These are phyloP conservation scores for Obelidium mucronatum DNA, from an alignment of 192 early-diverging fungal species.

Conservation along the genomic window DNA sequence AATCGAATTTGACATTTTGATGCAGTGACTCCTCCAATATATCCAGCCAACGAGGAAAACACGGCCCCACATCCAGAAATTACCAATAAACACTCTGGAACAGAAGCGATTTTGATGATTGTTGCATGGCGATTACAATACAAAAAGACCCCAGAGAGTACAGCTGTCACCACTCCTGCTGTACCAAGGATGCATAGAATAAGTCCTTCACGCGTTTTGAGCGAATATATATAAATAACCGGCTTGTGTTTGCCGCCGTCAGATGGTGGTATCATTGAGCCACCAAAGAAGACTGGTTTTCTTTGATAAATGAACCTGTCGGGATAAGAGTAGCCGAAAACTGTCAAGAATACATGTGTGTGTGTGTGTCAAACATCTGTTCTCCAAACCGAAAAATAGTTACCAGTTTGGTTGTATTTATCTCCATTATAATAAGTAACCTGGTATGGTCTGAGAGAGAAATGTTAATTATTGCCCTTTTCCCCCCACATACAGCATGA, in stretches of 20 bases:
- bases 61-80: neutral
- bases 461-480: no score
- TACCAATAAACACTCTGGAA: neutral
- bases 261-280: neutral
- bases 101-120: neutral
- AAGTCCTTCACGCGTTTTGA: neutral
- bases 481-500: no score
- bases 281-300: no score
- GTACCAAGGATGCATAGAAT: neutral
- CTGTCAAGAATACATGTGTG: neutral
- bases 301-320: neutral
- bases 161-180: neutral
- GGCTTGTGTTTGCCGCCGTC: no score
- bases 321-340: neutral
- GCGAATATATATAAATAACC: no score
- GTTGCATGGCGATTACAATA: neutral
- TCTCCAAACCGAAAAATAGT: no score
- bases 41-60: neutral
- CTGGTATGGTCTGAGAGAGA: no score
- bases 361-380: no score
- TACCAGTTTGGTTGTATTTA: neutral
- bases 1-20: neutral
- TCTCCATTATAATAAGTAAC: slow-evolving; percentile 5
- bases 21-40: neutral
- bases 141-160: neutral